phyloP scores from a whole-genome alignment of 768 basidiomycete species.

The Tricholoma flavovirens region DNA sequence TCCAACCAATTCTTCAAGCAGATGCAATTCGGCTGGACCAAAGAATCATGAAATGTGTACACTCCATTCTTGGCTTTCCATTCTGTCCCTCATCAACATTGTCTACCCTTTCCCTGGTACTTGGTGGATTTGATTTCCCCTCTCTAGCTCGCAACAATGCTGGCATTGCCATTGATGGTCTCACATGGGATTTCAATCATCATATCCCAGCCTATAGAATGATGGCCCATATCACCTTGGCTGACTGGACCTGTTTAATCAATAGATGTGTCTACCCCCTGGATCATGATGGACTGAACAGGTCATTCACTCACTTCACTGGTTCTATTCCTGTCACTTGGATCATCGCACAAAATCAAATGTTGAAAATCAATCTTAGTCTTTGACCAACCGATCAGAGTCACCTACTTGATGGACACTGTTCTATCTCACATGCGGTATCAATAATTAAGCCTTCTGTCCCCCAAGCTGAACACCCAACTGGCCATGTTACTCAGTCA shows the following conservation, averaged over 20 bases:
- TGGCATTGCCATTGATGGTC: slow-evolving; percentile 4
- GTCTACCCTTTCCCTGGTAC: slow-evolving; percentile 7
- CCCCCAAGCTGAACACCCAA: too few species aligned
- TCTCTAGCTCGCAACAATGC: slow-evolving; percentile 18
- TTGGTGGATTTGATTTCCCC: slow-evolving; percentile 18
- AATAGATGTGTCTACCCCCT: slow-evolving; percentile 8
- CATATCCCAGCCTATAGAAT: slow-evolving; percentile 12
- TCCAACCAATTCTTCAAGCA: not conserved
- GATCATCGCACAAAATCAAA: too few species aligned
- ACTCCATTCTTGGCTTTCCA: slow-evolving; percentile 23
- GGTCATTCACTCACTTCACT: not conserved
- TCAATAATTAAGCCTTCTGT: too few species aligned
- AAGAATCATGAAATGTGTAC: slow-evolving; percentile 9
- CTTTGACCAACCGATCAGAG: too few species aligned
- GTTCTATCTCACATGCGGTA: too few species aligned
- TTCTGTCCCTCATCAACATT: slow-evolving; percentile 11
- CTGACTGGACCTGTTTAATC: slow-evolving; percentile 13
- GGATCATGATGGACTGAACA: not conserved
- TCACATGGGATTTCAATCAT: slow-evolving; percentile 16
- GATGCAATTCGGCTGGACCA: slow-evolving; percentile 18
- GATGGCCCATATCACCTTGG: slow-evolving; percentile 11
- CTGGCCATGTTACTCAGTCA: too few species aligned
- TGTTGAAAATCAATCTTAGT: too few species aligned
- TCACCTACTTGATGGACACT: too few species aligned
- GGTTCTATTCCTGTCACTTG: not conserved